Base-by-base conservation (phyloP, 768 basidiomycete species). In the Trametopsis cervina region DNA sequence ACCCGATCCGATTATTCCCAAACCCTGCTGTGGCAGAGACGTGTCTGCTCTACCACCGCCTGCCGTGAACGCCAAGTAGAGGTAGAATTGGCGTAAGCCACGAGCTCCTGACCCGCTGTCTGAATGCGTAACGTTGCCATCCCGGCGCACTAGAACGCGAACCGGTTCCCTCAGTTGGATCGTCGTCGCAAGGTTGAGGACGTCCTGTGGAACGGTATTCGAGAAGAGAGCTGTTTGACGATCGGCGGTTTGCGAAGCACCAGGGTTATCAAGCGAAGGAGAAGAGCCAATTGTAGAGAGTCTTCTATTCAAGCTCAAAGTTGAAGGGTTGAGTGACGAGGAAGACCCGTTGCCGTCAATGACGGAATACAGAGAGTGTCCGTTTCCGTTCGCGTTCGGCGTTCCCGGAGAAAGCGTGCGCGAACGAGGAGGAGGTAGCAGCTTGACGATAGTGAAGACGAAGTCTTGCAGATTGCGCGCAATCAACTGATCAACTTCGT, bases 401-500 rank as follows among this genome's bases (percentile, higher is more conserved):
- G 72, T 69, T 35, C 60, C 59, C 9, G 72, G 60, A 23, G 75
- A 73, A 1, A 81, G 75, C 40, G 63, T 64, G 52, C 81, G 81
- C 49, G 87, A 83, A 25, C 85, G 82, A 23, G 94, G 87, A 5
- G 87, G 75, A n/a, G 96, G 96, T 37, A 99, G 72, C 40, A 94
- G 71, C 58, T 92, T 93, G 61, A 94, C 89, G 57, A 98, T 88
- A 58, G 81, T 86, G 69, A 91, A 86, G 20, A 99, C 95, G 61
- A 84, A 90, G 45, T 98, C 96, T 59, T 96, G 91, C 46, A 98
- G 70, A 62, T 97, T 98, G 47, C 96, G 83, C 15, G 96, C 95
- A 62, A 99, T 96, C 54, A 99, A 71, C 61, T 98, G 96, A 63
- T 99, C 96, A 42, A 96, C 94, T 63, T 99, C 96, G 60, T 99